Evolutionary conservation across 495 filamentous ascomycete genomes (phyloP).

Genomic region (Chaetomium fimeti): DNA sequence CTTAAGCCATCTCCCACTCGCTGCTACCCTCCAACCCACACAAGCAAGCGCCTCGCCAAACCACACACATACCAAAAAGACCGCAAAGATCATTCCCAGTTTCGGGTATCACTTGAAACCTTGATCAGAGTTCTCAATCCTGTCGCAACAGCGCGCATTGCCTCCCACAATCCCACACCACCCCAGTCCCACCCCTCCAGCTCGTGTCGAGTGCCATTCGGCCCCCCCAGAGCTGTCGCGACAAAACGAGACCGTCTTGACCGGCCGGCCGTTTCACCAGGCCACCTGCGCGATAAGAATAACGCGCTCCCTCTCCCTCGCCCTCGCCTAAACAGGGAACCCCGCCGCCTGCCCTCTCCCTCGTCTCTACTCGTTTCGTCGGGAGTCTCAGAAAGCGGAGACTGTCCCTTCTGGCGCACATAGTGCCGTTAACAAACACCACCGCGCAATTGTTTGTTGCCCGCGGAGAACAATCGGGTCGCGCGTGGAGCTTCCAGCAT

Average conservation of each 20-base stretch:
- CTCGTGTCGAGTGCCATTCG: no score
- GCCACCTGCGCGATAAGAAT: constrained; percentile 36
- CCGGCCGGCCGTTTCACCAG: constrained; percentile 28
- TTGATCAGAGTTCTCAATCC: background rate
- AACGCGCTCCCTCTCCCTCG: constrained; percentile 27
- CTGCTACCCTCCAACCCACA: constrained; percentile 25
- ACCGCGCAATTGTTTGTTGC: background rate
- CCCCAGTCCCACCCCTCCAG: no score
- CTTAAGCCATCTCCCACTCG: constrained; percentile 36
- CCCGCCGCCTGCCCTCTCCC: constrained; percentile 18
- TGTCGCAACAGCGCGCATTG: constrained; percentile 18
- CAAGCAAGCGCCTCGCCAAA: constrained; percentile 29
- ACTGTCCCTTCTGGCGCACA: background rate
- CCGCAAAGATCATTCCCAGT: background rate
- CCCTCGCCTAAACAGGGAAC: constrained; percentile 16
- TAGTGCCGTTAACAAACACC: constrained; percentile 14
- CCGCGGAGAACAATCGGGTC: background rate
- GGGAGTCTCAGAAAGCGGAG: background rate
- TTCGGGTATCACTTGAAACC: background rate
- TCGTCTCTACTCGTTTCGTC: constrained; percentile 11
- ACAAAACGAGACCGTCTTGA: constrained; percentile 26
- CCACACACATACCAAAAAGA: background rate
- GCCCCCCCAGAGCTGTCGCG: background rate
- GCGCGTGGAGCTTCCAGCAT: background rate
- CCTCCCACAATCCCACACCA: background rate